Percentiles rank a stretch among this genome's conserved stretches.
Evolutionary conservation across 371 early-diverging fungal genomes (phyloP).

Genomic region (Lichtheimia corymbifera): DNA sequence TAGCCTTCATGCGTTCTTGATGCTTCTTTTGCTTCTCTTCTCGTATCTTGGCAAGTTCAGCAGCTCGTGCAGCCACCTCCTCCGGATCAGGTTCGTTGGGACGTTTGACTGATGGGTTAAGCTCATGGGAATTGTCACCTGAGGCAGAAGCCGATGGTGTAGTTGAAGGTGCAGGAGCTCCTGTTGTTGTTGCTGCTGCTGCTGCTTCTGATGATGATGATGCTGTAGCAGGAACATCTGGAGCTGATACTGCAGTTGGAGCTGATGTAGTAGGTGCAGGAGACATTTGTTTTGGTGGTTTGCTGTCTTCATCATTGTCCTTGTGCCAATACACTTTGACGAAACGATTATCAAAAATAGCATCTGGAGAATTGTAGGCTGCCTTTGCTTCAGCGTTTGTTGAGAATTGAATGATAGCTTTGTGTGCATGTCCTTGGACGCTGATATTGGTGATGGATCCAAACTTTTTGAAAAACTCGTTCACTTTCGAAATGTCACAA

Average conservation of each 20-base stretch:
- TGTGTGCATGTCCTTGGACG: constrained; percentile 43
- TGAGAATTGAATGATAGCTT: constrained; percentile 65
- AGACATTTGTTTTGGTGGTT: no score
- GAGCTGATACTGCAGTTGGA: no score
- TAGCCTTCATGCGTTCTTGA: constrained; percentile 54
- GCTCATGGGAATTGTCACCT: background rate
- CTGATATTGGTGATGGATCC: constrained; percentile 71
- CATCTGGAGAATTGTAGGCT: constrained; percentile 77
- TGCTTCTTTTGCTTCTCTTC: constrained; percentile 41
- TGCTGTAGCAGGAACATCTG: no score
- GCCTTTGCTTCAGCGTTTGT: constrained; percentile 65
- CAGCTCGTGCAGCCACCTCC: constrained; percentile 38
- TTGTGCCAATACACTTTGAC: constrained; percentile 75
- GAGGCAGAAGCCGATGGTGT: background rate
- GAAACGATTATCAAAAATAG: constrained; percentile 88
- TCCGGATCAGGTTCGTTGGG: constrained; percentile 42
- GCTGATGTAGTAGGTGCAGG: no score
- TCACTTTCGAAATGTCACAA: constrained; percentile 63
- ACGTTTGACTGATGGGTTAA: constrained; percentile 1
- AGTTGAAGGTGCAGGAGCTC: constrained; percentile 1
- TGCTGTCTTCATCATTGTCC: background rate
- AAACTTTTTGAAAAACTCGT: constrained; percentile 72
- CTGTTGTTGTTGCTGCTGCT: constrained; percentile 16
- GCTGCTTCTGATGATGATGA: background rate
- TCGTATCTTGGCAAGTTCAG: constrained; percentile 31